phyloP scores from a whole-genome alignment of 495 filamentous ascomycete species.

The Penicillium verhagenii region DNA sequence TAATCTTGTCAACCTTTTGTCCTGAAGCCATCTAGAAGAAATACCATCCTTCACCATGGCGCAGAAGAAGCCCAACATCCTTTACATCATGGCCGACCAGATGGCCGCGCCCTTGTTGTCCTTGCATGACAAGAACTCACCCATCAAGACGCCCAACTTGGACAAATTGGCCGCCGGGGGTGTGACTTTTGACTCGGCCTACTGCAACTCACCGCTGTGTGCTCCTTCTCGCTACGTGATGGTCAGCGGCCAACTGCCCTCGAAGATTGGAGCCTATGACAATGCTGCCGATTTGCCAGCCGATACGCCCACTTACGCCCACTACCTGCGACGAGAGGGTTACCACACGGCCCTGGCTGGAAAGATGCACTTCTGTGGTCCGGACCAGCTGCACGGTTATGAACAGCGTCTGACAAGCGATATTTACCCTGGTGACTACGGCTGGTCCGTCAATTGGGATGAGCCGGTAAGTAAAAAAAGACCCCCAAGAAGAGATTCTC shows the following conservation, averaged over 20 bases:
- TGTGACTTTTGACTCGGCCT: constrained; percentile 84
- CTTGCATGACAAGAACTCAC: constrained; percentile 76
- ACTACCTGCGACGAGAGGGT: constrained; percentile 78
- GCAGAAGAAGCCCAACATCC: constrained; percentile 64
- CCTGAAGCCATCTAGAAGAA: background rate
- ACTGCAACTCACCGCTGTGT: constrained; percentile 86
- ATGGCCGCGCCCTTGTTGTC: constrained; percentile 81
- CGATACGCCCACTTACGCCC: constrained; percentile 81
- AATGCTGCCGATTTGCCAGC: constrained; percentile 74
- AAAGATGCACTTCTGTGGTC: constrained; percentile 93
- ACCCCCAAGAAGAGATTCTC: too few relatives aligned
- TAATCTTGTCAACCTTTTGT: constrained; percentile 3
- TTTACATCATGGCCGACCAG: constrained; percentile 93
- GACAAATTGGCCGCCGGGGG: constrained; percentile 74
- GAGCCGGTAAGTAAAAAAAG: constrained; percentile 59
- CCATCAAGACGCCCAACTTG: constrained; percentile 82
- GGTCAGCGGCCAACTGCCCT: constrained; percentile 83
- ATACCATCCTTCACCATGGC: constrained; percentile 29
- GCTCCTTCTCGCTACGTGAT: constrained; percentile 86
- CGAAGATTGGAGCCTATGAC: constrained; percentile 83
- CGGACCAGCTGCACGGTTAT: constrained; percentile 86
- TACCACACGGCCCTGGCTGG: constrained; percentile 88
- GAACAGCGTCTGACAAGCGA: constrained; percentile 86
- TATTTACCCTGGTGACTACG: constrained; percentile 88
- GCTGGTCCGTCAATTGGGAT: constrained; percentile 91